Evolutionary conservation across 805 yeast genomes (phyloP), one percentile per base, ranked within the genome.

Genomic region (Saccharomycopsis fermentans): DNA sequence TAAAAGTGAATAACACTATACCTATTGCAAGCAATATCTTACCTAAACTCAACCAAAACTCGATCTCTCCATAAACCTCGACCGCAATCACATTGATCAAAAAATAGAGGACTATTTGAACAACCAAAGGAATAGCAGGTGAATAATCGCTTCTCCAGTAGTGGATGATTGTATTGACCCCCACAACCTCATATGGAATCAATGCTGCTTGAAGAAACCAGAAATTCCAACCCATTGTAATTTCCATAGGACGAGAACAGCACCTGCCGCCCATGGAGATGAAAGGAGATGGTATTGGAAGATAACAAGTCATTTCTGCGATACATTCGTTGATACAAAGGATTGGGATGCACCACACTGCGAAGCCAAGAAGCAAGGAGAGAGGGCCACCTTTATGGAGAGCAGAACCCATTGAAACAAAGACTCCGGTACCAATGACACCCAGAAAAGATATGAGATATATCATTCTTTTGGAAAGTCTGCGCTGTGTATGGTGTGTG

Each of bases 181-280:
- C 86, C 6, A 86, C 86, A 57, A 89, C 83, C 71, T 90, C 96
- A 65, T 84, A 87, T 1, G 96, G 96, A 55, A 89, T 85, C 60
- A 83, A 82, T 0, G 87, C 83, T 62, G 90, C 84, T 67, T 86
- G 85, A 65, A 87, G 73, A 62, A 87, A 74, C 80, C 87, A 86
- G 66, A 85, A 87, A 67, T 87, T 87, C 85, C 89, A 87, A 29
- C 92, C 90, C 1, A 86, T 81, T 76, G 80, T 80, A 51, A 86
- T 79, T 63, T 86, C 94, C 58, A 86, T 71, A 0, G 95, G 86
- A 51, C 82, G 83, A 68, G 87, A 94, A 56, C 82, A 81, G 68
- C 88, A 86, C 57, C 92, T 72, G 19, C 90, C 88, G 0, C 90
- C 85, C 71, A 86, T 70, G 37, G 87, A 72, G 58, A 87, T 80